phyloP scores from a whole-genome alignment of 2,329 filamentous ascomycete species.

The Dactylonectria macrodidyma region DNA sequence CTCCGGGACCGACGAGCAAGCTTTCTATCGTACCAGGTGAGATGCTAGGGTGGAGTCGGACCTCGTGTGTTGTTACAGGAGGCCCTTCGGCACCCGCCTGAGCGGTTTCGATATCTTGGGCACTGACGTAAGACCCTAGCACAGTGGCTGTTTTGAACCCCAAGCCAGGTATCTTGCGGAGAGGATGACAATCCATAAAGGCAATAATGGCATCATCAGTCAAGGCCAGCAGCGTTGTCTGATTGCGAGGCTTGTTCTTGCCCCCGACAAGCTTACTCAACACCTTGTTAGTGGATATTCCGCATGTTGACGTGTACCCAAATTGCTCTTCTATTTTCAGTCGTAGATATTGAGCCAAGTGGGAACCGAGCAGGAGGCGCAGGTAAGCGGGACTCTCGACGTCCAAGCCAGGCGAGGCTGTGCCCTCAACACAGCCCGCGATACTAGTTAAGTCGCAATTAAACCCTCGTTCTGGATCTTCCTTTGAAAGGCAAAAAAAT shows the following conservation, averaged over 20 bases:
- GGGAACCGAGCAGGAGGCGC: slow-evolving; percentile 82
- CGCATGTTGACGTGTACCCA: slow-evolving; percentile 90
- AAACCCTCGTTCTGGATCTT: slow-evolving; percentile 87
- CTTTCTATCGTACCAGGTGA: slow-evolving; percentile 76
- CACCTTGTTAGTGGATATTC: slow-evolving; percentile 89
- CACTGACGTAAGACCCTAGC: slow-evolving; percentile 69
- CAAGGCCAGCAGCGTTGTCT: slow-evolving; percentile 85
- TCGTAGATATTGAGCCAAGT: slow-evolving; percentile 83
- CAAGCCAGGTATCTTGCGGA: slow-evolving; percentile 88
- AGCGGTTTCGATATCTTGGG: slow-evolving; percentile 51
- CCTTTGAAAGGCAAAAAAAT: slow-evolving; percentile 83
- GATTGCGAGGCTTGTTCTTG: slow-evolving; percentile 87
- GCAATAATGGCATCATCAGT: slow-evolving; percentile 67
- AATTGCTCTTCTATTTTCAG: slow-evolving; percentile 79
- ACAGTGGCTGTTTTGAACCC: slow-evolving; percentile 76
- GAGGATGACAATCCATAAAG: slow-evolving; percentile 83
- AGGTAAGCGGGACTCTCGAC: slow-evolving; percentile 61
- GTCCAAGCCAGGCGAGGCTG: slow-evolving; percentile 38
- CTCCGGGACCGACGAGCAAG: slow-evolving; percentile 78
- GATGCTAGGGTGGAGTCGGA: slow-evolving; percentile 75
- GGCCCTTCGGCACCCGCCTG: slow-evolving; percentile 51
- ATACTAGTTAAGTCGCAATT: slow-evolving; percentile 79
- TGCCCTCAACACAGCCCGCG: slow-evolving; percentile 71
- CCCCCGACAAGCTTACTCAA: slow-evolving; percentile 89
- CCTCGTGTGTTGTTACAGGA: slow-evolving; percentile 74